Evolutionary conservation across 2,329 filamentous ascomycete genomes (phyloP), one percentile per base, ranked within the genome.

Genomic region (Colletotrichum viniferum): DNA sequence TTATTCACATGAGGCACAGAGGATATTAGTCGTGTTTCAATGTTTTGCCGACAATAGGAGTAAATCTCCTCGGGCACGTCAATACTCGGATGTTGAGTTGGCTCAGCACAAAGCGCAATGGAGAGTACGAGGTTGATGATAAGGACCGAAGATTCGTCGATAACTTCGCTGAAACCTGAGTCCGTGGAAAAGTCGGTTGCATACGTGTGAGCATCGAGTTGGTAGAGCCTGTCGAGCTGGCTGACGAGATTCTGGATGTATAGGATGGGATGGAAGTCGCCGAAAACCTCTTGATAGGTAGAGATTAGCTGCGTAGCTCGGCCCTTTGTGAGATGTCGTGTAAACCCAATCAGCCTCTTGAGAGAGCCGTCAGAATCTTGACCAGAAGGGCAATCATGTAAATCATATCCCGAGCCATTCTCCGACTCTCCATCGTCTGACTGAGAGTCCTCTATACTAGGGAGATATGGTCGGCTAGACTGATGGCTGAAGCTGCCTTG

Each of bases 231-330:
- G 8, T 55, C 18, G 16, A 72, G 38, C n/a, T 72, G 69, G 26
- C 34, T 32, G 24, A 67, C 32, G 7, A 72, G 34, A 32, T 24
- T 52, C 38, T 72, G 48, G 60, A 61, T 60, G 62, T 72, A 62
- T 32, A 72, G 7, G 18, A 72, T 72, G 24, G 69, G 69, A 28
- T 72, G 69, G n/a, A 67, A 72, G 7, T 67, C 61, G n/a, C 69
- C 69, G 21, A 67, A 52, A 28, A 72, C 62, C 24, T 66, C 69
- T 26, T 72, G 69, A 34, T 72, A 72, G 24, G 55, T 63, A 26
- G 38, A 65, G 2, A 72, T 12, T 16, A 72, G 69, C 38, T 55
- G 61, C 18, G 26, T 26, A 12, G 67, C 34, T 28, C 36, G 62
- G 38, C n/a, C 12, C 43, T 24, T 52, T 10, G 43, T 52, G n/a